Base-by-base conservation (phyloP, 1,284 basidiomycete genomes). In the Takashimella koratensis region DNA sequence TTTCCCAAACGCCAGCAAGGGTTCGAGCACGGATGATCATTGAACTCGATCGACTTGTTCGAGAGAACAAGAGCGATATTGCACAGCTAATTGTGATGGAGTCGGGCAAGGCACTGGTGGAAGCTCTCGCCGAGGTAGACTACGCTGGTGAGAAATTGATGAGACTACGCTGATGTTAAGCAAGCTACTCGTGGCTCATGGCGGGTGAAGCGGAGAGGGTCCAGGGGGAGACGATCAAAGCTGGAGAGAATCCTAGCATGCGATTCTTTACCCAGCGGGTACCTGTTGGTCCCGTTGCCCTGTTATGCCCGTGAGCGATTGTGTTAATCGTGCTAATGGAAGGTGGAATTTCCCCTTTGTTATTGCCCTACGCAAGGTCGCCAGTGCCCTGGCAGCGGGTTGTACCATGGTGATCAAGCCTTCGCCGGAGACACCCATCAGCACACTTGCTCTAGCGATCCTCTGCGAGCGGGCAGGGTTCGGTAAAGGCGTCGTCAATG, bases 401-500 rank as follows among this genome's bases (percentile, higher is more conserved):
- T 67, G 65, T 50, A 63, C 60, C 13, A 53, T 65, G 24, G 59
- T 67, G 23, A 56, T 67, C 58, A 67, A 95, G 76, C 88, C 91
- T 10, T 89, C 89, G 27, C 92, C 95, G 74, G 76, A 90, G 54
- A 93, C 90, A 1, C 91, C 91, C 10, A 80, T 93, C 41, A 89
- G 89, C n/a, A 88, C 90, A 13, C 79, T 92, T 43, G 65, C 85
- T 85, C 75, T 67, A 80, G 58, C 58, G 5, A 43, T 60, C 16
- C 54, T 65, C 10, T 55, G 52, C 20, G 26, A 58, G 46, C 55
- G 61, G 19, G 55, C 55, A 58, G 90, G 90, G 23, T 90, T 92
- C 73, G 92, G 92, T 3, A 83, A 88, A 5, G 92, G 93, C 52
- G 93, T 95, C 23, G 71, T 95, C 63, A 94, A 95, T 77, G 87